Conservation (phyloP, 1,284 basidiomycete species). For the Coniferiporia weirii region DNA sequence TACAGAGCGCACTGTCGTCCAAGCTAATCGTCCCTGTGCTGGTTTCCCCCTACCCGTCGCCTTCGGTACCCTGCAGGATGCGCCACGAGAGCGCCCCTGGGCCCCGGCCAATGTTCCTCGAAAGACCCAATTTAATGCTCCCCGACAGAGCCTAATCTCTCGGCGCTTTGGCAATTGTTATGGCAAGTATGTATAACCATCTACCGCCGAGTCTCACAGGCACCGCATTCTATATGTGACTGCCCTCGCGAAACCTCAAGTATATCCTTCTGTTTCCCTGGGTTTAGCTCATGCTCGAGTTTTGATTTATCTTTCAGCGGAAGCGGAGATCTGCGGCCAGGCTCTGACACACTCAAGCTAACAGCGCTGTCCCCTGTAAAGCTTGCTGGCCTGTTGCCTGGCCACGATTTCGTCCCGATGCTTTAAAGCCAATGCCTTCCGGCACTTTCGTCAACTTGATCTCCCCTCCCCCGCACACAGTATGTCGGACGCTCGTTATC, state of each 20-base stretch:
- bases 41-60: background rate
- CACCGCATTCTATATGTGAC: slow-evolving; percentile 16
- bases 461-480: slow-evolving; percentile 1
- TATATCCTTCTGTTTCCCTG: slow-evolving; percentile 9
- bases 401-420: slow-evolving; percentile 9
- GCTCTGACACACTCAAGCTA: slow-evolving; percentile 12
- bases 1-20: background rate
- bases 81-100: slow-evolving; percentile 16
- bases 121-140: slow-evolving; percentile 12
- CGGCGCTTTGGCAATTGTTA: slow-evolving; percentile 6
- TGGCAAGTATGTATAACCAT: slow-evolving; percentile 2
- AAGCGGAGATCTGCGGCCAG: slow-evolving; percentile 18
- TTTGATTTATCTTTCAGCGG: slow-evolving; percentile 17
- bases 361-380: slow-evolving; percentile 13
- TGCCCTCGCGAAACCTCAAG: slow-evolving; percentile 8
- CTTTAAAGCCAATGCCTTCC: slow-evolving; percentile 12
- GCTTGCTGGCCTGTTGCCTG: slow-evolving; percentile 7
- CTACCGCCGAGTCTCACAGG: slow-evolving; percentile 12
- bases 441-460: background rate
- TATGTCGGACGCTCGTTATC: slow-evolving; percentile 18
- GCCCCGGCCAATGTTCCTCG: background rate
- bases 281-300: slow-evolving; percentile 9
- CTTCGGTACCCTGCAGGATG: slow-evolving; percentile 14
- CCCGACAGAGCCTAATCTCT: slow-evolving; percentile 7
- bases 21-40: background rate